A percentile compares a stretch with the other conserved stretches of the same genome.
phyloP scores from a whole-genome alignment of 176 grass and related monocot genomes.

The Oryza coarctata region DNA sequence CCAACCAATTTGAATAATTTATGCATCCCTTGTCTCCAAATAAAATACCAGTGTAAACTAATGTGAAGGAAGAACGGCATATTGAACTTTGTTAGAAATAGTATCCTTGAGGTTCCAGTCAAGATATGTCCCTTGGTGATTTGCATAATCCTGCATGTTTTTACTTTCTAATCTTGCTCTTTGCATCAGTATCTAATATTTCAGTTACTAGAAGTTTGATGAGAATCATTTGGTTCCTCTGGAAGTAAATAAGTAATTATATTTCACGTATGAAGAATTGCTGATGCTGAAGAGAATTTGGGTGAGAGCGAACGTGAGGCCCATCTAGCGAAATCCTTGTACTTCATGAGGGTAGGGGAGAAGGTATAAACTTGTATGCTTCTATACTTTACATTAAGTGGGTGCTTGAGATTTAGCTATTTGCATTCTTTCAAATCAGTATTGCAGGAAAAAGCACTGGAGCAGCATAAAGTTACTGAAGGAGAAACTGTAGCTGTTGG shows the following conservation, averaged over 20 bases:
- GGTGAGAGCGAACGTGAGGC: conserved; percentile 99
- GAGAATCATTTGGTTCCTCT: conserved; percentile 12
- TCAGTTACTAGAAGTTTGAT: not conserved
- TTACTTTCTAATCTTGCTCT: not conserved
- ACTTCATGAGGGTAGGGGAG: conserved; percentile 74
- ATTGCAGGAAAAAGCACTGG: conserved; percentile 64
- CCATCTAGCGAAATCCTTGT: conserved; percentile 85
- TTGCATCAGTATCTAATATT: not conserved
- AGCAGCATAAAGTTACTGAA: conserved; percentile 73
- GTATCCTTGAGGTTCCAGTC: not conserved
- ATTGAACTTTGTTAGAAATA: not conserved
- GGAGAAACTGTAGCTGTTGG: conserved; percentile 93
- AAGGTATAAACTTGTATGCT: conserved; percentile 52
- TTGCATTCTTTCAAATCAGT: not conserved
- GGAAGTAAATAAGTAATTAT: not conserved
- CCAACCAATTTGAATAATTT: not conserved
- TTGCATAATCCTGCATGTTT: not conserved
- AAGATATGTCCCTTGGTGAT: not conserved
- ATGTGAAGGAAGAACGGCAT: not conserved
- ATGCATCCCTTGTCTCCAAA: not conserved
- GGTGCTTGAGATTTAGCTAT: not conserved
- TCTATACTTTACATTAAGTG: not conserved
- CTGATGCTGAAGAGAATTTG: conserved; percentile 95
- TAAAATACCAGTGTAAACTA: not conserved
- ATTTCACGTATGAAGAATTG: conserved; percentile 56